phyloP scores from a whole-genome alignment of 257 asterid species.

The Striga asiatica region DNA sequence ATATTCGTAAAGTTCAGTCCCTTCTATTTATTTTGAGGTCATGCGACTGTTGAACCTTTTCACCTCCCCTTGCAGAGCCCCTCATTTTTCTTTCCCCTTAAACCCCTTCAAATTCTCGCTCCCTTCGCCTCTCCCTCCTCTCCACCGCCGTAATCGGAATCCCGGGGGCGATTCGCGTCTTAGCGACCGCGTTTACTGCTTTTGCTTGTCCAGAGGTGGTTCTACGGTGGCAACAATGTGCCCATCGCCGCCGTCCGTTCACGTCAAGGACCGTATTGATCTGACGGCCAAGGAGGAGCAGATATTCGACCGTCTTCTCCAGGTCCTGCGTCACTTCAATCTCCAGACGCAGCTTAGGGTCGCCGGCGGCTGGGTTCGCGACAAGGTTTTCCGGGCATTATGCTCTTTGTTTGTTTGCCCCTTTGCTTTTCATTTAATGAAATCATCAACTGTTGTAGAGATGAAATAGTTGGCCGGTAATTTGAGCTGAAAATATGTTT shows the following conservation, averaged over 20 bases:
- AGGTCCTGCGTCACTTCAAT: slow-evolving; percentile 47
- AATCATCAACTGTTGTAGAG: neutral
- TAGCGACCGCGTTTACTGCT: neutral
- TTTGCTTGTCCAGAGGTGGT: slow-evolving; percentile 14
- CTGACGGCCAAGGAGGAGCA: slow-evolving; percentile 56
- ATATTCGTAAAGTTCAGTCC: neutral
- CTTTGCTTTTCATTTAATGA: too few relatives aligned
- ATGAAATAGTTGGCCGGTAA: neutral
- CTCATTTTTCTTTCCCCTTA: slow-evolving; percentile 11
- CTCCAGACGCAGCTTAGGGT: slow-evolving; percentile 76
- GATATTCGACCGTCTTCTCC: slow-evolving; percentile 57
- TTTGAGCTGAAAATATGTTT: neutral
- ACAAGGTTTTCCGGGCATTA: slow-evolving; percentile 65
- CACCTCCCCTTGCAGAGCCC: slow-evolving; percentile 17
- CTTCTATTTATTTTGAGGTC: slow-evolving; percentile 13
- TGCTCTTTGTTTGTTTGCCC: neutral
- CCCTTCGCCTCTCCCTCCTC: slow-evolving; percentile 1
- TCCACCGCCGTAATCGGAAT: neutral
- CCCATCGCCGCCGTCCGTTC: slow-evolving; percentile 26
- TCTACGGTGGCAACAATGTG: slow-evolving; percentile 20
- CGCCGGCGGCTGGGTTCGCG: slow-evolving; percentile 99
- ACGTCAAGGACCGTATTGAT: slow-evolving; percentile 53
- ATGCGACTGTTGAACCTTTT: slow-evolving; percentile 27
- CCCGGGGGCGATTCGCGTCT: too few relatives aligned
- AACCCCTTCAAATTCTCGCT: slow-evolving; percentile 28